A percentile compares a stretch with the other conserved stretches of the same genome.
These are phyloP conservation scores for Coemansia sp. DNA, from an alignment of 192 early-diverging fungal genomes.

Conservation along the genomic window DNA sequence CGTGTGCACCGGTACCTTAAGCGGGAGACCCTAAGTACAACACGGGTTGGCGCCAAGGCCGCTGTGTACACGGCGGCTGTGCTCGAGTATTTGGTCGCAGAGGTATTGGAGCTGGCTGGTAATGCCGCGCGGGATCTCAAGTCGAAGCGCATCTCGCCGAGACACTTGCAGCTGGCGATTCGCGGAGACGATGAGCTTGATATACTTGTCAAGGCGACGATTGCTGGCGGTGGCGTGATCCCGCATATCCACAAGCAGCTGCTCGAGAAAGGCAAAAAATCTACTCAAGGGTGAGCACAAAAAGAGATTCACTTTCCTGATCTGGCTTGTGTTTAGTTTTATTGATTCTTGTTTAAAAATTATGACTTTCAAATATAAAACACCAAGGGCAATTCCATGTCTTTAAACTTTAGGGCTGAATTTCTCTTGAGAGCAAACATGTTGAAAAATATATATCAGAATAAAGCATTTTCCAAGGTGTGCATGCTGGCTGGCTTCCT, in stretches of 20 bases:
- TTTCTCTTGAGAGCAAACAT: too few species aligned
- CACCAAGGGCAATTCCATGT: too few species aligned
- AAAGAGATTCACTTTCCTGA: too few species aligned
- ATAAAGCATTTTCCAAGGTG: slow-evolving; percentile 58
- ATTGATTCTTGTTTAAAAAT: too few species aligned
- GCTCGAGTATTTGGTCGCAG: slow-evolving; percentile 90
- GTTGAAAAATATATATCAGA: too few species aligned
- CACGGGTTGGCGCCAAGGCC: slow-evolving; percentile 86
- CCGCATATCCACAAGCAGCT: slow-evolving; percentile 59
- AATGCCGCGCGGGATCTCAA: slow-evolving; percentile 91
- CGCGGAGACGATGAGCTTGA: slow-evolving; percentile 92
- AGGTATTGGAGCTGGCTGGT: slow-evolving; percentile 89
- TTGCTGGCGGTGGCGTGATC: slow-evolving; percentile 84
- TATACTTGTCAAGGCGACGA: slow-evolving; percentile 83
- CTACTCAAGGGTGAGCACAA: slow-evolving; percentile 4
- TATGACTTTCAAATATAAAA: too few species aligned
- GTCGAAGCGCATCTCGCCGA: slow-evolving; percentile 86
- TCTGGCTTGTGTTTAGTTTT: too few species aligned
- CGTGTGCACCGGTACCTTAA: slow-evolving; percentile 94
- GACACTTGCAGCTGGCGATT: slow-evolving; percentile 89
- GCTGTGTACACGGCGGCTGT: slow-evolving; percentile 91
- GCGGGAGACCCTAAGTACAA: slow-evolving; percentile 72
- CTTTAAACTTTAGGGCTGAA: too few species aligned
- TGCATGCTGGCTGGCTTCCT: slow-evolving; percentile 40
- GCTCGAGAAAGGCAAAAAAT: slow-evolving; percentile 52